Base-by-base conservation (phyloP, 2,329 filamentous ascomycete species). In the Colletotrichum musicola region DNA sequence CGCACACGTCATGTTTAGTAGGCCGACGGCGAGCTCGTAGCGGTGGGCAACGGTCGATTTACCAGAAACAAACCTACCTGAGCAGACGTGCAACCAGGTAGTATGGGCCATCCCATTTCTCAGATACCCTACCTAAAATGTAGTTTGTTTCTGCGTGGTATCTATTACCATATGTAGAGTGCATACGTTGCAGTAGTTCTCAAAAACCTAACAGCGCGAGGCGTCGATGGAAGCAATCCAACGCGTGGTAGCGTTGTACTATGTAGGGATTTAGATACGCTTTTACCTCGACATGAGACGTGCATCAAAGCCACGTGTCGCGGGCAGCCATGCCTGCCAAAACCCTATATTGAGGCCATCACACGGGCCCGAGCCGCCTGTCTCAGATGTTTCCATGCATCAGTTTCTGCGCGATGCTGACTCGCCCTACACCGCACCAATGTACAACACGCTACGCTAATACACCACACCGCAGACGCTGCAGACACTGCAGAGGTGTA, bases 311-410 rank as follows among this genome's bases (percentile, higher is more conserved):
- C 65, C 65, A 68, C 65, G 65, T 68, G 65, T 50, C 49, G 61
- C 49, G 16, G 61, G 30, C 61, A 60, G 49, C 40, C 54, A 27
- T 55, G 47, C 44, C 65, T 60, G 61, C 35, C 54, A 60, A 53
- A 59, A 68, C 54, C 27, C 42, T 64, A 66, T 38, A 50, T 60
- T 55, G 54, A 65, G 18, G 47, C 55, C 62, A 64, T 68, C 40
- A 64, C 62, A 55, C 49, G 46, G 59, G 59, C 49, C 62, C 22
- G 49, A 65, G 54, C 55, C 65, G 49, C 22, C 55, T 50, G 55
- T 68, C 65, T 64, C 61, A 60, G 65, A 68, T 42, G 30, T 54
- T 65, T 55, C 42, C 42, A 49, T 65, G 61, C 62, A 59, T 60
- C 54, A 59, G 49, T 35, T 68, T 55, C 61, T 68, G 65, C 65